Evolutionary conservation across 2,329 filamentous ascomycete species (phyloP), one percentile per base, ranked within the genome.

Genomic region (Ceratocystis huliohia): DNA sequence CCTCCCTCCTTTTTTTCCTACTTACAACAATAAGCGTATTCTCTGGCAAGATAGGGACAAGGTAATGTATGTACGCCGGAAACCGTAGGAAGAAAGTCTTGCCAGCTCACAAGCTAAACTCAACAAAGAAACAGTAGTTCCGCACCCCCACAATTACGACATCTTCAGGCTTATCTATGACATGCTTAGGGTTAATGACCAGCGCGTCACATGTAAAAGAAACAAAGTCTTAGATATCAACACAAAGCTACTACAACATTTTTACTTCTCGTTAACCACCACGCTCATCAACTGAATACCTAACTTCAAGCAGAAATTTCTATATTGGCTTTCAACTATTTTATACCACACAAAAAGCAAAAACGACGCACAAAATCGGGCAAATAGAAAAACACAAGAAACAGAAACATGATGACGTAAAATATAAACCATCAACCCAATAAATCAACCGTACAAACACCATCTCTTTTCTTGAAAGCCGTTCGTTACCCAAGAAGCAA

Each of bases 21-120:
- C 46, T 22, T 53, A 25, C 48, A 50, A 6, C 48, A 41, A 41
- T 15, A 41, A 41, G 37, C 37, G 13, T 41, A 41, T 13, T 5
- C 10, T 41, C 10, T 15, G 3, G 37, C 13, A 15, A 41, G 37
- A 41, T 41, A 41, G 10, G 37, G 3, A 15, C 37, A 33, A 33
- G 30, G 10, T 5, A 41, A 41, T 41, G 61, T 22, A 63, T 41
- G n/a, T 63, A 7, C 61, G 37, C 22, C 61, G 61, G 61, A 63
- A 22, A 63, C 61, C 61, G 61, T 25, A 63, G 61, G 61, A 15
- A 41, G 37, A 41, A 41, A 61, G 30, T 10, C 22, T 37, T 63
- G 37, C 37, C 37, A 41, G 37, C 37, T 41, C 4, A 15, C 3
- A 41, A 15, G 37, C 37, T 41, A 41, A 41, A 41, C 37, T 41